Base-by-base conservation (phyloP, 192 early-diverging fungal species). In the Linnemannia elongata region DNA sequence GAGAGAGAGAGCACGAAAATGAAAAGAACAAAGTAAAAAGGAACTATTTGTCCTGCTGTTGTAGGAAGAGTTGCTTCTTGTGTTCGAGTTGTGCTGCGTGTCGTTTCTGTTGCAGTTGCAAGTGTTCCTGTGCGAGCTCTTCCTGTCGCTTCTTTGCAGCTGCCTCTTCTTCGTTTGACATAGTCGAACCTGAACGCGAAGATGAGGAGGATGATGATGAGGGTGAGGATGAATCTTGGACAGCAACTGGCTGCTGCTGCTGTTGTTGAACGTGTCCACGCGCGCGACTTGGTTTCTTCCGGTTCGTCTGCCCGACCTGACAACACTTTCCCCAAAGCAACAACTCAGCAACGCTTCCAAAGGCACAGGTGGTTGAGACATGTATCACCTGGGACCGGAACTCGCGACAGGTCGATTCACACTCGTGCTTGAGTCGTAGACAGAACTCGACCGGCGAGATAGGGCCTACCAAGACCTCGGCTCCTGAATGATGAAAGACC, bases 281-380 rank as follows among this genome's bases (percentile, higher is more conserved):
- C n/a, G 24, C 60, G 39, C 35, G 60, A 73, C 41, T 6, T 3
- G 72, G 22, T 6, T 22, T 38, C 8, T 22, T 42, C 1, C 76
- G 75, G 27, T 68, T 72, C 20, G 20, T 70, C 44, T 81, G 84
- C 0, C 84, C 79, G 22, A 86, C 41, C 75, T 86, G 75, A 55
- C 84, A 86, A 15, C 84, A 86, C 70, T 55, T 72, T 0, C 84
- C 84, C 84, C 84, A 86, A 49, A 86, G 69, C n/a, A 86, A 54
- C 5, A 86, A 45, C 60, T 86, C 84, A 60, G 84, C 79, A 30
- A 86, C 75, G 69, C 78, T 77, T 15, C 79, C 84, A 22, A 75
- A 45, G n/a, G 47, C 71, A 63, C 84, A 86, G 7, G 74, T 73
- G 5, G 69, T 81, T 6, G 84, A 69, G 3, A 86, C 54, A 74